phyloP scores from a whole-genome alignment of 371 early-diverging fungal genomes.

The Mucor circinelloides region DNA sequence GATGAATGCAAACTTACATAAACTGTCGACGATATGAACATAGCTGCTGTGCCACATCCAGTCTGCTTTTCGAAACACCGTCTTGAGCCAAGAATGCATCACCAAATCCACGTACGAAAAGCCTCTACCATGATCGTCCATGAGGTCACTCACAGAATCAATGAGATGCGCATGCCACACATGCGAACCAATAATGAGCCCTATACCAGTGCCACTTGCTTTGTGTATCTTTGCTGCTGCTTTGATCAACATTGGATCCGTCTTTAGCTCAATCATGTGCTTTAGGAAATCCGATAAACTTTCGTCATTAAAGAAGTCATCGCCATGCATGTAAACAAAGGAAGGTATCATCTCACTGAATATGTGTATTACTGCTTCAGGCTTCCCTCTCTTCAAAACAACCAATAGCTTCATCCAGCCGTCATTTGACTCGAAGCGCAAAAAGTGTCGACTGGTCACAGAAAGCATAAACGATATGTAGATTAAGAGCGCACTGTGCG shows the following conservation, averaged over 20 bases:
- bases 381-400: conserved; percentile 45
- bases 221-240: conserved; percentile 16
- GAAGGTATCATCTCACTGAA: conserved; percentile 46
- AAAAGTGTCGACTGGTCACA: conserved; percentile 50
- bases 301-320: conserved; percentile 51
- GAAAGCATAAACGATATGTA: conserved; percentile 54
- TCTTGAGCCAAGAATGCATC: conserved; percentile 50
- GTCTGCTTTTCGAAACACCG: conserved; percentile 32
- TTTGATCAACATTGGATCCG: conserved; percentile 45
- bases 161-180: conserved; percentile 46
- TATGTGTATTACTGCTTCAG: conserved; percentile 33
- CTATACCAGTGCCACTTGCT: conserved; percentile 21
- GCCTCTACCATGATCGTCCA: conserved; percentile 33
- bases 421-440: conserved; percentile 48
- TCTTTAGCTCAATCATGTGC: conserved; percentile 44
- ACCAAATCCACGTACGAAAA: conserved; percentile 53
- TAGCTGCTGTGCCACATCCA: conserved; percentile 48
- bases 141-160: conserved; percentile 34
- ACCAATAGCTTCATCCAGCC: conserved; percentile 56
- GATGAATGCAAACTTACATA: conserved; percentile 36
- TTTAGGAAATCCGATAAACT: conserved; percentile 36
- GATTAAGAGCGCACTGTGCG: conserved; percentile 41
- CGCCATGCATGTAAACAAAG: conserved; percentile 55
- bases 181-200: conserved; percentile 35
- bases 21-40: conserved; percentile 35